These are phyloP conservation scores for Tylopilus vinaceipallidus DNA, from an alignment of 768 basidiomycete genomes.

Conservation along the genomic window DNA sequence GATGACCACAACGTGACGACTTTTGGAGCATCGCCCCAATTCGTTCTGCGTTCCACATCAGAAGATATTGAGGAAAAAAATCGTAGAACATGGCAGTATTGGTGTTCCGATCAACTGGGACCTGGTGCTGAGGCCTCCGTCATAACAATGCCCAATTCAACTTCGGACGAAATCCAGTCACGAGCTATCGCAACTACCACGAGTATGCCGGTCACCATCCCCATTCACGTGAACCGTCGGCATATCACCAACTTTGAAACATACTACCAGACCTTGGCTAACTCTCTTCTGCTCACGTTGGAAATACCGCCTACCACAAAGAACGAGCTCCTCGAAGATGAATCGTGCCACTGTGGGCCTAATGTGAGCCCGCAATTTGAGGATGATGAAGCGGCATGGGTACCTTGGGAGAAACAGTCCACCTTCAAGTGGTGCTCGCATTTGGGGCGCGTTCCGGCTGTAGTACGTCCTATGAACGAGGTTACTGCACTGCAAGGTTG, in stretches of 20 bases:
- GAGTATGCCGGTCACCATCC: conserved; percentile 5
- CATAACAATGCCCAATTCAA: conserved; percentile 10
- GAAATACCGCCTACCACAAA: not conserved
- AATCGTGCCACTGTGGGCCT: too few species aligned
- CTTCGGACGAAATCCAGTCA: conserved; percentile 4
- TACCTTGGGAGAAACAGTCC: conserved; percentile 14
- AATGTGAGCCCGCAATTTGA: too few species aligned
- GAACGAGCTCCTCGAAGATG: not conserved
- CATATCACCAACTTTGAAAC: conserved; percentile 11
- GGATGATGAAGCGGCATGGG: conserved; percentile 21
- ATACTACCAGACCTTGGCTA: conserved; percentile 12
- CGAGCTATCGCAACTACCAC: conserved; percentile 3
- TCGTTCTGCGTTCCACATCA: not conserved
- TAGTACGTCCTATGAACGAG: not conserved
- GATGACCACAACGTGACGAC: not conserved
- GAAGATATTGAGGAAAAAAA: not conserved
- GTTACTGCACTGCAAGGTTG: not conserved
- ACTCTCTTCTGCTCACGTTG: conserved; percentile 1
- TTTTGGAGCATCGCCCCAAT: not conserved
- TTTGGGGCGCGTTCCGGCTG: not conserved
- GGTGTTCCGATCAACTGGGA: not conserved
- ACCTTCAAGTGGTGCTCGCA: too few species aligned
- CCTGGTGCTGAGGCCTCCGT: not conserved
- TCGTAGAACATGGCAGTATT: too few species aligned
- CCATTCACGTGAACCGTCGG: not conserved